These are phyloP conservation scores for Xylaria scruposa DNA, from an alignment of 495 filamentous ascomycete genomes.

Conservation along the genomic window DNA sequence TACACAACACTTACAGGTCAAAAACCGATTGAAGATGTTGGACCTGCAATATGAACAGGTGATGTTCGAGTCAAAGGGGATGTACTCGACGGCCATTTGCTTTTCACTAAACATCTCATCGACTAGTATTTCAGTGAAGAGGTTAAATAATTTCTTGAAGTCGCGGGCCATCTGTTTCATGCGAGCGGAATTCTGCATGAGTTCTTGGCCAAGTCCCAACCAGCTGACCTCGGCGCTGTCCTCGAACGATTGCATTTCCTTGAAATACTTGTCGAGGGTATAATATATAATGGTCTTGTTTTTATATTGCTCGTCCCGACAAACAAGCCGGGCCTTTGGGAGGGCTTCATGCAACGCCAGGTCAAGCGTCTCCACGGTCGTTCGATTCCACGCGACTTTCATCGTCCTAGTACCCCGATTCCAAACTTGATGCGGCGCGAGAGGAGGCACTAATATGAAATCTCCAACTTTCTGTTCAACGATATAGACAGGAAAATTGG, in stretches of 20 bases:
- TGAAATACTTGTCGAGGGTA: slow-evolving; percentile 77
- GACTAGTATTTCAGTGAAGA: slow-evolving; percentile 79
- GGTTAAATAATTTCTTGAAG: slow-evolving; percentile 75
- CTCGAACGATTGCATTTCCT: slow-evolving; percentile 63
- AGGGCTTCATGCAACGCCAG: slow-evolving; percentile 85
- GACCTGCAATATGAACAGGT: slow-evolving; percentile 95
- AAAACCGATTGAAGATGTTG: slow-evolving; percentile 96
- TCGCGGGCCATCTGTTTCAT: slow-evolving; percentile 74
- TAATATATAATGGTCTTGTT: slow-evolving; percentile 94
- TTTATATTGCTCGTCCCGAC: slow-evolving; percentile 99
- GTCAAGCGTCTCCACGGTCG: slow-evolving; percentile 86
- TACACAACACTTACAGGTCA: slow-evolving; percentile 85
- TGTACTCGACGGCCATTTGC: slow-evolving; percentile 70
- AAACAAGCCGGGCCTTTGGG: slow-evolving; percentile 85
- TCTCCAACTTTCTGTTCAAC: slow-evolving; percentile 94
- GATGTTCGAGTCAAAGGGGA: slow-evolving; percentile 84
- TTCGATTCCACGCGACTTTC: slow-evolving; percentile 99
- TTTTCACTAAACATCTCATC: slow-evolving; percentile 81
- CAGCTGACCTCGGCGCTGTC: slow-evolving; percentile 48
- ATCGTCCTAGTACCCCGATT: slow-evolving; percentile 93
- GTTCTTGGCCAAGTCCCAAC: slow-evolving; percentile 52
- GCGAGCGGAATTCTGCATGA: slow-evolving; percentile 59
- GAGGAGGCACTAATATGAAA: slow-evolving; percentile 92
- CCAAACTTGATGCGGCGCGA: slow-evolving; percentile 99
- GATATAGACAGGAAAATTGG: slow-evolving; percentile 89